These are phyloP conservation scores for Bryum argenteum DNA, from an alignment of 225 moss, liverwort and hornwort species.

Conservation along the genomic window DNA sequence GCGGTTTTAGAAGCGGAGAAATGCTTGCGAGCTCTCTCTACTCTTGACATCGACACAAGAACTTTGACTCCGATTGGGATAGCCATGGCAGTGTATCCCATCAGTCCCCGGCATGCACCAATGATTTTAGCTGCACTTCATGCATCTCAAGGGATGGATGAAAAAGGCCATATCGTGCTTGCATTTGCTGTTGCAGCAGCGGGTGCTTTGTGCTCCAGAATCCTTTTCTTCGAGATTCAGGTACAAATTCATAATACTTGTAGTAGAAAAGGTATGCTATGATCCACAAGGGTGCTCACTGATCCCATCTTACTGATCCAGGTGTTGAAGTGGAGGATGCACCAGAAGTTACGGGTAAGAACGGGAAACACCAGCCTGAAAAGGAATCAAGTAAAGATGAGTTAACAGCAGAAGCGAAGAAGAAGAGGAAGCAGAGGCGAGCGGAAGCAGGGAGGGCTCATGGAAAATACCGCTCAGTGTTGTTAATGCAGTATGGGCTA, in stretches of 20 bases:
- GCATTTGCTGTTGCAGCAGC: conserved; percentile 88
- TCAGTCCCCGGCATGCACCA: conserved; percentile 92
- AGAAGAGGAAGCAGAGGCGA: conserved; percentile 65
- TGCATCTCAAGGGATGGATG: conserved; percentile 63
- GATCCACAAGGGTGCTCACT: not conserved
- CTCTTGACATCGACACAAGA: conserved; percentile 69
- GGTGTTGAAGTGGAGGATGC: conserved; percentile 52
- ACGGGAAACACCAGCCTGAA: conserved; percentile 1
- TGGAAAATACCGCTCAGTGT: conserved; percentile 76
- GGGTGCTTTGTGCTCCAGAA: conserved; percentile 89
- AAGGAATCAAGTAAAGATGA: conserved; percentile 39
- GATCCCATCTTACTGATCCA: conserved; percentile 25
- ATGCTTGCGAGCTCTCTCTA: conserved; percentile 81
- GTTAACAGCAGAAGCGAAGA: conserved; percentile 58
- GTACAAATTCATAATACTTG: conserved; percentile 2
- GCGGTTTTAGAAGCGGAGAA: conserved; percentile 84
- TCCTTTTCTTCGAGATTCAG: conserved; percentile 88
- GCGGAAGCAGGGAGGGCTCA: conserved; percentile 83
- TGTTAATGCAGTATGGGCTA: conserved; percentile 82
- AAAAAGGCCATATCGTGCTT: conserved; percentile 62
- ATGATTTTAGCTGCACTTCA: conserved; percentile 90
- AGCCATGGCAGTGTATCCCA: conserved; percentile 92
- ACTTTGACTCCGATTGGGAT: conserved; percentile 72
- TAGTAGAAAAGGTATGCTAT: not conserved
- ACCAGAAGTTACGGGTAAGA: conserved; percentile 21